phyloP scores from a whole-genome alignment of 345 rosid genomes.

The thale cress (Arabidopsis thaliana) region TAIR10.1 NC_003070.9:5799501-5800000 shows the following conservation, averaged over 20 bases:
- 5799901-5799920: constrained; percentile 20
- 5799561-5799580: constrained; percentile 7
- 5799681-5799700: constrained; percentile 33
- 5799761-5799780: constrained; percentile 41
- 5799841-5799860: background rate
- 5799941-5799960: constrained; percentile 25
- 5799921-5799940: constrained; percentile 3
- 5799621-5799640: constrained; percentile 7
- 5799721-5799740: constrained; percentile 43
- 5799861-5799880: constrained; percentile 15
- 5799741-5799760: constrained; percentile 47
- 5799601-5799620: background rate
- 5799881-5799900: constrained; percentile 31
- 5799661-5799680: constrained; percentile 1
- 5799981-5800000: constrained; percentile 26
- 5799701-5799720: constrained; percentile 43
- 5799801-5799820: constrained; percentile 41
- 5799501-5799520: too few relatives aligned
- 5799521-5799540: too few relatives aligned
- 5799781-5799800: constrained; percentile 11
- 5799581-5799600: constrained; percentile 9
- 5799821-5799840: constrained; percentile 38
- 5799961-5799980: constrained; percentile 20
- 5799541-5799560: background rate
- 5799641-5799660: background rate